These are phyloP conservation scores for Colletotrichum coccodes DNA, from an alignment of 2,329 filamentous ascomycete genomes.

Conservation along the genomic window DNA sequence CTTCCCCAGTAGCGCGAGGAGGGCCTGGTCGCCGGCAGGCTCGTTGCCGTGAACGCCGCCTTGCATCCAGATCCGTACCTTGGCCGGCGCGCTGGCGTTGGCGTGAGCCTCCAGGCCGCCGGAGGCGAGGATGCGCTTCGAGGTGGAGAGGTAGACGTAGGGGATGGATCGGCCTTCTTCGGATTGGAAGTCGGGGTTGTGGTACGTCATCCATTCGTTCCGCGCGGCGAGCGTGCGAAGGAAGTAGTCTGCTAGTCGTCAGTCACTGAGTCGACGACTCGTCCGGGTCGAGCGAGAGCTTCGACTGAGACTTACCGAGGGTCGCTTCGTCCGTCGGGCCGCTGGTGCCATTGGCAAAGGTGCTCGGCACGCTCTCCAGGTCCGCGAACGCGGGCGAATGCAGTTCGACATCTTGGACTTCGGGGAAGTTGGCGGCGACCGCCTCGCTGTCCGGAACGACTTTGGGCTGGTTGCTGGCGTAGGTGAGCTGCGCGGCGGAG, in stretches of 20 bases:
- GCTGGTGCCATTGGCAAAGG: conserved; percentile 40
- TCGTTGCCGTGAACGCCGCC: conserved; percentile 46
- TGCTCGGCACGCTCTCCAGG: conserved; percentile 35
- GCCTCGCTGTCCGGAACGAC: conserved; percentile 36
- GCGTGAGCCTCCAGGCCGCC: conserved; percentile 4
- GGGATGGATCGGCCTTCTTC: conserved; percentile 38
- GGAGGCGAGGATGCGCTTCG: not conserved
- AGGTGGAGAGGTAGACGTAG: conserved; percentile 34
- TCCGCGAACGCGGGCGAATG: conserved; percentile 39
- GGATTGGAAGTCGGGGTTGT: conserved; percentile 33
- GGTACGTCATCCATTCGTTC: conserved; percentile 39
- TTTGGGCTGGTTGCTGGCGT: conserved; percentile 39
- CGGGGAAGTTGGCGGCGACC: conserved; percentile 34
- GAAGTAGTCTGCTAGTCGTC: conserved; percentile 32
- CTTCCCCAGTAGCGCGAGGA: conserved; percentile 43
- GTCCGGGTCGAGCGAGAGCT: rapidly evolving
- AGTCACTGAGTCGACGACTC: not conserved
- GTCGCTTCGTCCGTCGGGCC: conserved; percentile 39
- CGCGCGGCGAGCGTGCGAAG: conserved; percentile 36
- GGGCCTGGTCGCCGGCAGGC: conserved; percentile 43
- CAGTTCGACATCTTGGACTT: conserved; percentile 34
- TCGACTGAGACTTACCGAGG: conserved; percentile 2
- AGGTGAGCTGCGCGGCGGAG: conserved; percentile 34
- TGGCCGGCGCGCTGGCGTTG: conserved; percentile 32
- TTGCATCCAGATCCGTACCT: conserved; percentile 44